Percentiles rank a stretch among this genome's conserved stretches.
phyloP scores from a whole-genome alignment of 257 asterid genomes.

The Osmanthus fragrans region DNA sequence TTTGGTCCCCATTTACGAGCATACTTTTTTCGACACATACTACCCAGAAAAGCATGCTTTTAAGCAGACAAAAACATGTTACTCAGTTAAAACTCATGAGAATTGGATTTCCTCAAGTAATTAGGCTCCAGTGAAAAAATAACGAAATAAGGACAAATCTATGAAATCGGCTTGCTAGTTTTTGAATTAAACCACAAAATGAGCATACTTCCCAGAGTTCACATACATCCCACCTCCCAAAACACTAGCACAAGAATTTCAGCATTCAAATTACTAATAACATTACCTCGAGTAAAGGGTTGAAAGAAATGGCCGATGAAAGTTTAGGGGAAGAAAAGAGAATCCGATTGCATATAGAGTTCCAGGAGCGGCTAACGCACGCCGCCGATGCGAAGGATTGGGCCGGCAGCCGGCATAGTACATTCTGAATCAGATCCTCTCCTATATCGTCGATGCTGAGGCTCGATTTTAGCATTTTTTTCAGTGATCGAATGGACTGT shows the following conservation, averaged over 20 bases:
- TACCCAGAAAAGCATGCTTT: neutral
- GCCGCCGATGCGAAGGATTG: conserved; percentile 66
- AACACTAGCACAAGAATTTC: neutral
- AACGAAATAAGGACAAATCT: neutral
- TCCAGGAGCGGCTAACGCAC: conserved; percentile 84
- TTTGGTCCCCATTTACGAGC: neutral
- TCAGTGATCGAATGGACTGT: conserved; percentile 27
- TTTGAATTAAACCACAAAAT: neutral
- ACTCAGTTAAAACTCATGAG: neutral
- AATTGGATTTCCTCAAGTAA: neutral
- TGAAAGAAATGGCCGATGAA: conserved; percentile 65
- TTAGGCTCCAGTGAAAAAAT: neutral
- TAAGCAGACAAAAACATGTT: neutral
- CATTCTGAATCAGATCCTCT: conserved; percentile 54
- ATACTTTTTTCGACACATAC: neutral
- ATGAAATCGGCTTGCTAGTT: neutral
- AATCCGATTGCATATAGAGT: conserved; percentile 44
- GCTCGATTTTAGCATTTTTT: conserved; percentile 25
- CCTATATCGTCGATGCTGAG: conserved; percentile 52
- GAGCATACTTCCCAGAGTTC: neutral
- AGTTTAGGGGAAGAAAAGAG: conserved; percentile 68
- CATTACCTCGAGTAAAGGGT: conserved; percentile 51
- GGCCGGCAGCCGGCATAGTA: conserved; percentile 72
- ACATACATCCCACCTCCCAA: neutral
- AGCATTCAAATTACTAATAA: neutral